phyloP scores from a whole-genome alignment of 2,329 filamentous ascomycete genomes.

The Ceratocystiopsis brevicomis region DNA sequence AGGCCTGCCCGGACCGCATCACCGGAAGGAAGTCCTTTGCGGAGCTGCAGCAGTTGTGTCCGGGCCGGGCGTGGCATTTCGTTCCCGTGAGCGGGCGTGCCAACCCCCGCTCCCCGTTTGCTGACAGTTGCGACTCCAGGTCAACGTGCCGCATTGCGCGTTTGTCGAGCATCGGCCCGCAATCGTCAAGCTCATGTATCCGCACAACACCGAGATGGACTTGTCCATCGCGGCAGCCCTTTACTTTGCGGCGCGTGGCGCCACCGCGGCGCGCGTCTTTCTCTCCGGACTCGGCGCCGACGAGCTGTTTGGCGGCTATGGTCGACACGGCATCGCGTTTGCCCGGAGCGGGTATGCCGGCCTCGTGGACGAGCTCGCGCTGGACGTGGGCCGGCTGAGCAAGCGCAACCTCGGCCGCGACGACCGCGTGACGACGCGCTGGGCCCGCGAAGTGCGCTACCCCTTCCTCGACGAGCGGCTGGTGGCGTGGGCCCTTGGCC shows the following conservation, averaged over 20 bases:
- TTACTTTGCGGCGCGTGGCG: constrained; percentile 67
- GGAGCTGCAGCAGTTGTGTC: constrained; percentile 56
- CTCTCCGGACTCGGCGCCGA: constrained; percentile 89
- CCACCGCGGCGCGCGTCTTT: constrained; percentile 58
- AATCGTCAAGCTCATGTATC: constrained; percentile 64
- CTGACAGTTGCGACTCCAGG: constrained; percentile 17
- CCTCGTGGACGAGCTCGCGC: constrained; percentile 61
- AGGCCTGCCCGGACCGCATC: constrained; percentile 73
- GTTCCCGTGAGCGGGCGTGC: constrained; percentile 36
- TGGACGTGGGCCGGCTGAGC: constrained; percentile 72
- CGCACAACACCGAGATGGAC: constrained; percentile 98
- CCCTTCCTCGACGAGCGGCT: constrained; percentile 80
- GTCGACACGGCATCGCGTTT: constrained; percentile 64
- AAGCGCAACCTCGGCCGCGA: constrained; percentile 91
- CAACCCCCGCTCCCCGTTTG: not conserved
- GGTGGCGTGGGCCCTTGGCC: constrained; percentile 58
- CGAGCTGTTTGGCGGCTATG: constrained; percentile 88
- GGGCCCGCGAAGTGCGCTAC: constrained; percentile 75
- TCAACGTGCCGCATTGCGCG: constrained; percentile 69
- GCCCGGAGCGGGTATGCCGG: constrained; percentile 47
- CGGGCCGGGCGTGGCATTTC: constrained; percentile 61
- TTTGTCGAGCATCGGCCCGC: constrained; percentile 47
- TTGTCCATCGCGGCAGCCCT: constrained; percentile 81
- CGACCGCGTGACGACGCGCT: constrained; percentile 76
- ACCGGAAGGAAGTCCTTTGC: constrained; percentile 64